Percentiles rank a stretch among this genome's conserved stretches.
phyloP scores from a whole-genome alignment of 2,329 filamentous ascomycete species.

The Chaetoscypha palmicola region DNA sequence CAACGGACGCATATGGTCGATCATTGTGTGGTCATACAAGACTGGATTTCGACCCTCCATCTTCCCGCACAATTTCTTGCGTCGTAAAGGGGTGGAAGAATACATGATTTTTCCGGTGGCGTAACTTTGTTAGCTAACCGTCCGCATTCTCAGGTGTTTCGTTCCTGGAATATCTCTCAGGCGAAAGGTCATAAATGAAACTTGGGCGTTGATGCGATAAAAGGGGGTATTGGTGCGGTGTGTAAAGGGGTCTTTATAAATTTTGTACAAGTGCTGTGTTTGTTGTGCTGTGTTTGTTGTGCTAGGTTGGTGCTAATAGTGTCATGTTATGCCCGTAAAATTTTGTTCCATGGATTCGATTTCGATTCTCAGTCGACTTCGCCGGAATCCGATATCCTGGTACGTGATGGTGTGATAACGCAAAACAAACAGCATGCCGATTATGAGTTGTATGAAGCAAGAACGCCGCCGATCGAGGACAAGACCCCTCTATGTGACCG shows the following conservation, averaged over 20 bases:
- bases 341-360: conserved; percentile 11
- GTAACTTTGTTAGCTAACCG: conserved; percentile 1
- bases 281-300: conserved; percentile 4
- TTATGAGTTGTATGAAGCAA: conserved; percentile 21
- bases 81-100: conserved; percentile 3
- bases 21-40: conserved; percentile 12
- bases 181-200: conserved; percentile 22
- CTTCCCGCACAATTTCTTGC: conserved; percentile 6
- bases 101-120: conserved; percentile 11
- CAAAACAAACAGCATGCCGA: conserved; percentile 11
- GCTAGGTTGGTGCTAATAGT: conserved; percentile 14
- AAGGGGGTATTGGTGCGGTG: conserved; percentile 18
- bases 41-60: conserved; percentile 5
- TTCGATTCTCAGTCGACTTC: conserved; percentile 25
- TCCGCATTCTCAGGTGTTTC: neutral
- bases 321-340: conserved; percentile 16
- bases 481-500: conserved; percentile 31
- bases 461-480: conserved; percentile 30
- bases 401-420: conserved; percentile 7
- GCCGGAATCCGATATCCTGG: conserved; percentile 21
- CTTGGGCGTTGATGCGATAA: conserved; percentile 19
- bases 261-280: conserved; percentile 18
- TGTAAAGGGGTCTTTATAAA: conserved; percentile 11
- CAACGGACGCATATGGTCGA: conserved; percentile 21
- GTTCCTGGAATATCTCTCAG: conserved; percentile 5